Base-by-base conservation (phyloP, 2,329 filamentous ascomycete genomes). In the Alternaria hordeiaustralica region DNA sequence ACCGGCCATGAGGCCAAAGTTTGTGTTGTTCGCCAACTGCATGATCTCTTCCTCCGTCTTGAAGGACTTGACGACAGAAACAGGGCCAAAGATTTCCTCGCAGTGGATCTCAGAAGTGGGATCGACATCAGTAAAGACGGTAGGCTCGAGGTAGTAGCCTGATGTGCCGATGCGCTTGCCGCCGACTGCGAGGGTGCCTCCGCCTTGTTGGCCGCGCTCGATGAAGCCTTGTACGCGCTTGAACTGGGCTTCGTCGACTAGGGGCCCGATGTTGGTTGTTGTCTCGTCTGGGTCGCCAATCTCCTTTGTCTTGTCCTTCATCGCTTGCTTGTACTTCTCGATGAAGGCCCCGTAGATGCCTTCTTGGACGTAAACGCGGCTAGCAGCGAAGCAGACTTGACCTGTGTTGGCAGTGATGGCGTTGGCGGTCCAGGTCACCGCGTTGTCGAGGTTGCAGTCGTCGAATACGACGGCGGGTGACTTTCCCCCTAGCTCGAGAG, bases 401-500 rank as follows among this genome's bases (percentile, higher is more conserved):
- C 79, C 80, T 1, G 79, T 79, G 59, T 80, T 79, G 33, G 72
- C 73, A 3, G 75, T 78, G 65, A 80, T 80, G 30, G 73, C 76
- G 46, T 78, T 77, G 9, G 73, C 71, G 10, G 70, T 76, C 77
- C 75, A 77, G 3, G 64, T 70, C 1, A 80, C 75, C 1, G 80
- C 80, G 20, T 83, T 81, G 5, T 83, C 80, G 10, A 84, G 70
- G 65, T 83, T 77, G 15, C 71, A 74, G 66, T 84, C 82, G 30
- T 83, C 80, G 61, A 84, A 84, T 7, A 84, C 75, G 6, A 84
- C 72, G 2, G 79, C 78, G 0, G 82, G 82, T 9, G 75, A 79
- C 65, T 84, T 84, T 15, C 82, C 82, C 18, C 82, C 82, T 1
- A 83, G 74, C 63, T 83, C 82, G 12, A 83, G 77, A 0, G 79